A percentile compares a stretch with the other conserved stretches of the same genome.
Conservation (phyloP, 2,329 filamentous ascomycete genomes). For the Cladosporium sp. region DNA sequence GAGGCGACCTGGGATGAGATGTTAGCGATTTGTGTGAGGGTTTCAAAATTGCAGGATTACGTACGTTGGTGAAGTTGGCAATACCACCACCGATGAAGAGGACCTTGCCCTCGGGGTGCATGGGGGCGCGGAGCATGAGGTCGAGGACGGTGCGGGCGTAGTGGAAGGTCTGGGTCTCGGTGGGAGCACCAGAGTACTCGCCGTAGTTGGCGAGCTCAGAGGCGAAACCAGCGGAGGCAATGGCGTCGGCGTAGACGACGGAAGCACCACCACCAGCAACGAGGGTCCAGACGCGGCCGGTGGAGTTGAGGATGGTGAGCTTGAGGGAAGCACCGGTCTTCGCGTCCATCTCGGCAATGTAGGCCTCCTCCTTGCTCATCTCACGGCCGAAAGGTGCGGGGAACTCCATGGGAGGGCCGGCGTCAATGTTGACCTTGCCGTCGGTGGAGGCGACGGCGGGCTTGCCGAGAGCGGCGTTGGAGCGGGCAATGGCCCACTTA, state of each 20-base stretch:
- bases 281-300: constrained; percentile 93
- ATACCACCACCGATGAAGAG: constrained; percentile 99
- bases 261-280: constrained; percentile 99
- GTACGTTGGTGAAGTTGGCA: constrained; percentile 98
- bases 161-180: constrained; percentile 98
- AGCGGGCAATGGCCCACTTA: constrained; percentile 96
- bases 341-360: constrained; percentile 96
- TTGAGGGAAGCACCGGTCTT: constrained; percentile 99
- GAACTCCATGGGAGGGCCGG: constrained; percentile 97
- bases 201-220: constrained; percentile 98
- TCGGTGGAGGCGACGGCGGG: constrained; percentile 52
- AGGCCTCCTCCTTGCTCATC: constrained; percentile 96
- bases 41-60: constrained; percentile 15
- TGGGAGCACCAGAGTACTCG: constrained; percentile 98
- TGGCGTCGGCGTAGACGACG: constrained; percentile 97
- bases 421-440: constrained; percentile 85
- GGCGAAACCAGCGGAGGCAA: constrained; percentile 91
- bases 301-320: constrained; percentile 88
- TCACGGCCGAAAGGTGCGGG: constrained; percentile 98
- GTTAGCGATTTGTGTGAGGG: constrained; percentile 12
- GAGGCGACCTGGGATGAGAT: constrained; percentile 58
- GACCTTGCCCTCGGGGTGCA: constrained; percentile 86
- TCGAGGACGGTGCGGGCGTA: constrained; percentile 96
- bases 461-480: constrained; percentile 79
- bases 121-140: constrained; percentile 88